A percentile compares a stretch with the other conserved stretches of the same genome.
These are phyloP conservation scores for Hygrophoropsis aurantiaca DNA, from an alignment of 768 basidiomycete species.

Conservation along the genomic window DNA sequence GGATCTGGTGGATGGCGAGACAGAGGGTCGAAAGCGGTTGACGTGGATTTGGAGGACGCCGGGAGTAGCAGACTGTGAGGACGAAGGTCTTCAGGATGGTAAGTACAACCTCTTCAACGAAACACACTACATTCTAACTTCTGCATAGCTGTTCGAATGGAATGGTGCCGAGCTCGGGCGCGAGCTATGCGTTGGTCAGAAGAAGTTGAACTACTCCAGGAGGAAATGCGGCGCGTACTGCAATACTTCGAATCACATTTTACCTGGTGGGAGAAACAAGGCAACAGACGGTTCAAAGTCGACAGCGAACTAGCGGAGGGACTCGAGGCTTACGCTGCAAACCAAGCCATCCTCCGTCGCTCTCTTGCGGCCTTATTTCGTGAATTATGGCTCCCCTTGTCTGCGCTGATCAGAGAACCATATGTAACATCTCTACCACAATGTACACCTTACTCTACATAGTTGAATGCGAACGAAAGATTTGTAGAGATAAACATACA, in stretches of 20 bases:
- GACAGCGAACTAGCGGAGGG: too few relatives aligned
- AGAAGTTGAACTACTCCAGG: background rate
- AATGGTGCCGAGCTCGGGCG: background rate
- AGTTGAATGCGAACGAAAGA: too few relatives aligned
- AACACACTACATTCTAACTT: background rate
- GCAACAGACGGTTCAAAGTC: too few relatives aligned
- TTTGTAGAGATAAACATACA: too few relatives aligned
- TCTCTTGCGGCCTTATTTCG: too few relatives aligned
- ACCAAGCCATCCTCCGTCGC: too few relatives aligned
- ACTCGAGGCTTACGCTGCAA: too few relatives aligned
- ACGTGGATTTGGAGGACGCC: conserved; percentile 8
- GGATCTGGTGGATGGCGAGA: background rate
- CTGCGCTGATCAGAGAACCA: too few relatives aligned
- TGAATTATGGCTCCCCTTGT: too few relatives aligned
- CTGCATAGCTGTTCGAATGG: background rate
- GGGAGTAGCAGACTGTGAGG: background rate
- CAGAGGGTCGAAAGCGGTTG: background rate
- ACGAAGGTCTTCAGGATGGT: background rate
- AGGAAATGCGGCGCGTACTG: background rate
- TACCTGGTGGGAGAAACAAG: too few relatives aligned
- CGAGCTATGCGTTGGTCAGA: background rate
- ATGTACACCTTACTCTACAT: too few relatives aligned
- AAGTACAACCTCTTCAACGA: background rate
- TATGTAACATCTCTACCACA: too few relatives aligned
- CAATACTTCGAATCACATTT: background rate